phyloP scores from a whole-genome alignment of 2,329 filamentous ascomycete species.

The Aspergillus tubingensis region DNA sequence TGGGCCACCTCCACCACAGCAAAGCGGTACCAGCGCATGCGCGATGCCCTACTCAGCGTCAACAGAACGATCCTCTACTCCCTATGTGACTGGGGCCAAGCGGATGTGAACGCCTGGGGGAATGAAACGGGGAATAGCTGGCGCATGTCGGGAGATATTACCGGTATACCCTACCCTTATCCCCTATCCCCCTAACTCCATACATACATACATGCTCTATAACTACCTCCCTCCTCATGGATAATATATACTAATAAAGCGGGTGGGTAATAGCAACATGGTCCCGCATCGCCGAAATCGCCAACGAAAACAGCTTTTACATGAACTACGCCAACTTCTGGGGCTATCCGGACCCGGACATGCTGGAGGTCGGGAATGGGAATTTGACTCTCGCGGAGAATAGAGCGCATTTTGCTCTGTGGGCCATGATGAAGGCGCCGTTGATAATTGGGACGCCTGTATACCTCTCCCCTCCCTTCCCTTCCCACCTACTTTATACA shows the following conservation, averaged over 20 bases:
- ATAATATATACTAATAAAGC: not conserved
- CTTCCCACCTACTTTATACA: not conserved
- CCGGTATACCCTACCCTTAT: constrained; percentile 17
- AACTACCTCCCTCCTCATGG: not conserved
- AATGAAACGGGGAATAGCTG: constrained; percentile 51
- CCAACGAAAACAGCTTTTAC: constrained; percentile 54
- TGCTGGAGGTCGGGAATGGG: constrained; percentile 55
- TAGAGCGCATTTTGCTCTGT: constrained; percentile 55
- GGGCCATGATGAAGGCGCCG: constrained; percentile 55
- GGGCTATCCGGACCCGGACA: constrained; percentile 55
- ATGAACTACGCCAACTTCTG: constrained; percentile 51
- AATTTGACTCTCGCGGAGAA: constrained; percentile 50
- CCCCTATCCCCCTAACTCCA: no score
- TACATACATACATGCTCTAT: no score
- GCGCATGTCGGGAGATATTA: constrained; percentile 42
- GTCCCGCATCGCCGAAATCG: constrained; percentile 42
- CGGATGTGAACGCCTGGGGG: constrained; percentile 54
- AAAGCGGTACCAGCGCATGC: constrained; percentile 53
- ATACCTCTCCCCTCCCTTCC: not conserved
- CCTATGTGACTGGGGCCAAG: constrained; percentile 58
- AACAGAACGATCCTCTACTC: constrained; percentile 53
- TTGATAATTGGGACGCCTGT: constrained; percentile 51
- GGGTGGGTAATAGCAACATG: constrained; percentile 16
- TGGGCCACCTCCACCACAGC: constrained; percentile 52
- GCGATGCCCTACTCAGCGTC: constrained; percentile 51